Conservation (phyloP, 2,329 filamentous ascomycete species). For the Lachnellula cervina region DNA sequence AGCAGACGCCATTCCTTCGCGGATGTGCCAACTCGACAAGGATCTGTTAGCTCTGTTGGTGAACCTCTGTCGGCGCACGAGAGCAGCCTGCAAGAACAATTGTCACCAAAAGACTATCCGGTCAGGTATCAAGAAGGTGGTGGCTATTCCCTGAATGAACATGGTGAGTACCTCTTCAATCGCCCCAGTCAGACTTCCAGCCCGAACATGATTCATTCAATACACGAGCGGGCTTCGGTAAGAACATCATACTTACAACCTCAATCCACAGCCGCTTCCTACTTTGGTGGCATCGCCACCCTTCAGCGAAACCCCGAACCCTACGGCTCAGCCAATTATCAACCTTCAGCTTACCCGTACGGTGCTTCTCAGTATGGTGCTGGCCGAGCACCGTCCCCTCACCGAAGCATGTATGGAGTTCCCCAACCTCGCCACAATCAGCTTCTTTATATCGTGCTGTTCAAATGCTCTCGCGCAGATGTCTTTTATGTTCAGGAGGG, state of each 20-base stretch:
- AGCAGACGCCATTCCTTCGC: conserved; percentile 79
- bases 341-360: conserved; percentile 23
- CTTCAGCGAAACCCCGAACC: conserved; percentile 20
- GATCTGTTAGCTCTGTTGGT: conserved; percentile 56
- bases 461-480: conserved; percentile 93
- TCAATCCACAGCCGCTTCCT: conserved; percentile 26
- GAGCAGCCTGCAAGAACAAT: conserved; percentile 23
- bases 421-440: conserved; percentile 61
- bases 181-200: conserved; percentile 12
- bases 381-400: conserved; percentile 52
- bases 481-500: conserved; percentile 97
- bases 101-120: conserved; percentile 27
- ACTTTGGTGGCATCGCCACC: conserved; percentile 28
- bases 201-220: conserved; percentile 12
- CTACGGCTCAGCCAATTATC: conserved; percentile 19
- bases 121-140: conserved; percentile 28
- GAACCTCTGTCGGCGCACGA: conserved; percentile 42
- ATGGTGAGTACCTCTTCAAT: conserved; percentile 29
- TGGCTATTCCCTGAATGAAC: conserved; percentile 30
- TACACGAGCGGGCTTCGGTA: conserved; percentile 9
- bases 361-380: conserved; percentile 22
- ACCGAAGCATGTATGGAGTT: conserved; percentile 57
- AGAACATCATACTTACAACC: conserved; percentile 19
- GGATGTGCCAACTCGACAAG: conserved; percentile 60
- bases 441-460: conserved; percentile 81